Conservation (phyloP, 768 basidiomycete genomes). For the Boletus rubroflammeus region DNA sequence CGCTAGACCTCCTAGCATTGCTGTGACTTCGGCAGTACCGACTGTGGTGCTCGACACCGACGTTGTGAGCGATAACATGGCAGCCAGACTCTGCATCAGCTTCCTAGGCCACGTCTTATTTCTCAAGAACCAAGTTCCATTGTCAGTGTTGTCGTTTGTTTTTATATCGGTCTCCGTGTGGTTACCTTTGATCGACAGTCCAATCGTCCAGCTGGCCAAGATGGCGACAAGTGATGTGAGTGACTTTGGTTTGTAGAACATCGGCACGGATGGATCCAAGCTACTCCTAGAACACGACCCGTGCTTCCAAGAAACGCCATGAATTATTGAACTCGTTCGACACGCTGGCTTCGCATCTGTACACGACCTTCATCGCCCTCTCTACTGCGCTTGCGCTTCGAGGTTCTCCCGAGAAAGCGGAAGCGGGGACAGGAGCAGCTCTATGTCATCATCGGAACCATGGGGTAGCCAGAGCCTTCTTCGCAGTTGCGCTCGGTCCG, state of each 20-base stretch:
- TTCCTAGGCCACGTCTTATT: conserved; percentile 70
- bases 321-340: conserved; percentile 68
- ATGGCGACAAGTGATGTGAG: conserved; percentile 48
- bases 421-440: not conserved
- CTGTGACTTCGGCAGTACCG: conserved; percentile 30
- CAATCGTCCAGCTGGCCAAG: conserved; percentile 59
- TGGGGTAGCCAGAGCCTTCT: conserved; percentile 39
- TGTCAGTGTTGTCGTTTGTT: conserved; percentile 46
- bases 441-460: not conserved
- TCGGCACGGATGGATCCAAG: not conserved
- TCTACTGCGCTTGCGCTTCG: conserved; percentile 60
- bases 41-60: conserved; percentile 47
- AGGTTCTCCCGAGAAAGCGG: conserved; percentile 3
- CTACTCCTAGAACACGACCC: conserved; percentile 37
- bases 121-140: conserved; percentile 74
- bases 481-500: conserved; percentile 66
- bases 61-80: conserved; percentile 52
- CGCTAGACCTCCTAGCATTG: not conserved
- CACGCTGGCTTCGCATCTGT: conserved; percentile 66
- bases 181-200: conserved; percentile 38
- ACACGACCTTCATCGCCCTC: conserved; percentile 69
- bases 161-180: not conserved
- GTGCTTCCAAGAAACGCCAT: conserved; percentile 53
- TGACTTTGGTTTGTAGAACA: not conserved
- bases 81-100: conserved; percentile 58